Percentiles rank a stretch among this genome's conserved stretches.
These are phyloP conservation scores for Sapria himalayana DNA, from an alignment of 345 rosid species.

Conservation along the genomic window DNA sequence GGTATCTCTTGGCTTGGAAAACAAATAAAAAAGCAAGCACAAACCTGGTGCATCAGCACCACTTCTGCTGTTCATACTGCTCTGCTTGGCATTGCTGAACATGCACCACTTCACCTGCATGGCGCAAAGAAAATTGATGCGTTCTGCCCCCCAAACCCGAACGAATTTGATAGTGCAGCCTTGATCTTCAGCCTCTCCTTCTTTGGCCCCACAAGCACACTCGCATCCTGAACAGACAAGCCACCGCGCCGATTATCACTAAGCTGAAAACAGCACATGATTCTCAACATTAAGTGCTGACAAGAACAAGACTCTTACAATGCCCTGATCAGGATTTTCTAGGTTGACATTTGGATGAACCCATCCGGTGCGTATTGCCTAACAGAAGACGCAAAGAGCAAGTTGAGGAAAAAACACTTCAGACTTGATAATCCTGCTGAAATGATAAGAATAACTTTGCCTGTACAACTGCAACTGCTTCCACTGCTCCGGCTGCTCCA, in stretches of 20 bases:
- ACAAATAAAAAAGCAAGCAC: too few relatives aligned
- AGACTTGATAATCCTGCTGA: neutral
- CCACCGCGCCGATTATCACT: neutral
- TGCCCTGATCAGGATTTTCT: constrained; percentile 57
- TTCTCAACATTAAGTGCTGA: too few relatives aligned
- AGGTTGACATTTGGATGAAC: constrained; percentile 88
- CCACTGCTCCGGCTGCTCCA: constrained; percentile 93
- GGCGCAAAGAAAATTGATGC: constrained; percentile 92
- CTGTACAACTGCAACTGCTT: constrained; percentile 77
- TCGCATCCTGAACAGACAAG: constrained; percentile 31
- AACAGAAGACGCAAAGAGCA: neutral
- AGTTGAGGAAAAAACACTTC: neutral
- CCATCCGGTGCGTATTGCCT: constrained; percentile 95
- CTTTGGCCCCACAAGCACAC: constrained; percentile 55
- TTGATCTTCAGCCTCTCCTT: constrained; percentile 65
- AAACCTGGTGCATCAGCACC: too few relatives aligned
- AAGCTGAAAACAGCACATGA: neutral
- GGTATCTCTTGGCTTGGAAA: too few relatives aligned
- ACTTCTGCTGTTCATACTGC: too few relatives aligned
- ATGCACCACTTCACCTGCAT: constrained; percentile 25
- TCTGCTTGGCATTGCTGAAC: neutral
- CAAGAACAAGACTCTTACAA: too few relatives aligned
- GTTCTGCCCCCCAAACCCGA: constrained; percentile 94
- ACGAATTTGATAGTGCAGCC: constrained; percentile 78
- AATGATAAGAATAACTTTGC: constrained; percentile 14